These are phyloP conservation scores for Zoysia matrella DNA, from an alignment of 202 grass and related monocot species.

Conservation along the genomic window DNA sequence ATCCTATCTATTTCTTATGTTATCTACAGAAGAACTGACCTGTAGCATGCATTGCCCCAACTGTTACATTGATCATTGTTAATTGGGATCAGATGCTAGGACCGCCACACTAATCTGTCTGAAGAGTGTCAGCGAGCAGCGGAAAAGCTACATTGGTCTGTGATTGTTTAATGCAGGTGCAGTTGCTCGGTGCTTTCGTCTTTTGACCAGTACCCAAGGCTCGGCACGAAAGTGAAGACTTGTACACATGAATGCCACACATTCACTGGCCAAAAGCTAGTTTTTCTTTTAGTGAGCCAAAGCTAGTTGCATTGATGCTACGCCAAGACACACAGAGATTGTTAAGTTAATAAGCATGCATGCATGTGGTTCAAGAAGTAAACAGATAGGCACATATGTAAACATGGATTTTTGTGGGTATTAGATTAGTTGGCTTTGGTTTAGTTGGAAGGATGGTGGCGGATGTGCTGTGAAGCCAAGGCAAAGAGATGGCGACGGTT, in stretches of 20 bases:
- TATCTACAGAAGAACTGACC: constrained; percentile 20
- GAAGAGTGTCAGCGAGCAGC: background rate
- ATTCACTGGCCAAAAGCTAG: no score
- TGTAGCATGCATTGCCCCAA: constrained; percentile 34
- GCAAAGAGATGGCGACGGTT: constrained; percentile 22
- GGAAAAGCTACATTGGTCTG: background rate
- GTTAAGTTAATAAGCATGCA: no score
- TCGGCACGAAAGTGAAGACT: constrained; percentile 46
- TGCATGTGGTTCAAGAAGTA: no score
- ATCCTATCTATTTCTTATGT: constrained; percentile 36
- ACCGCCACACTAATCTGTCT: constrained; percentile 20
- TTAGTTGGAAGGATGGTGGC: constrained; percentile 32
- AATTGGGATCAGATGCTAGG: constrained; percentile 29
- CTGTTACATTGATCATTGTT: constrained; percentile 44
- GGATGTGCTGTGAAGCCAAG: background rate
- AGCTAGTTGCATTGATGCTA: constrained; percentile 25
- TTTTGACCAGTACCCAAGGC: constrained; percentile 42
- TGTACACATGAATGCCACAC: no score
- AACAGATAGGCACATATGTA: no score
- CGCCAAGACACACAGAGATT: background rate
- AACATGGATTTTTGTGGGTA: no score
- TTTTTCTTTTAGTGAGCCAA: no score
- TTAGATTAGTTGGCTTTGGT: constrained; percentile 30
- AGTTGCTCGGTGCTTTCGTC: constrained; percentile 5
- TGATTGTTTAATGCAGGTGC: constrained; percentile 35